Evolutionary conservation across 495 filamentous ascomycete species (phyloP).

Genomic region (Parathielavia appendiculata): DNA sequence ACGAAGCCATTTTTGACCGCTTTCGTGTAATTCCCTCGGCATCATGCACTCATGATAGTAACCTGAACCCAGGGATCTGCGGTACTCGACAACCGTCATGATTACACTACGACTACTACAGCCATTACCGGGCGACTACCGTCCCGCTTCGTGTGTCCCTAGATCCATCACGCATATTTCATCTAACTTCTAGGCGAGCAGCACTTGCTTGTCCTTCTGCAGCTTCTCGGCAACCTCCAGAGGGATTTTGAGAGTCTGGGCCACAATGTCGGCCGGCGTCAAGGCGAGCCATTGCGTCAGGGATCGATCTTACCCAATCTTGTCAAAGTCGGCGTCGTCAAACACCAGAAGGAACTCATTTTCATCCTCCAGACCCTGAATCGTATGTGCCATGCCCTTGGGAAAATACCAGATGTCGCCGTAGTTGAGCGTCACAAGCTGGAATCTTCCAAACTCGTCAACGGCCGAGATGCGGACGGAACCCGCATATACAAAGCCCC

Average conservation of each 20-base stretch:
- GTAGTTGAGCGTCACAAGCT: conserved; percentile 49
- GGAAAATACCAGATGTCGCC: conserved; percentile 42
- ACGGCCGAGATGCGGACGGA: conserved; percentile 54
- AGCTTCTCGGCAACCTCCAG: conserved; percentile 51
- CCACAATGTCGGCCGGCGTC: conserved; percentile 56
- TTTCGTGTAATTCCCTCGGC: too few relatives aligned
- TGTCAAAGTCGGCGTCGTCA: conserved; percentile 55
- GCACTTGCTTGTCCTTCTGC: conserved; percentile 60
- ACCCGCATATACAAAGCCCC: conserved; percentile 58
- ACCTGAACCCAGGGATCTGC: too few relatives aligned
- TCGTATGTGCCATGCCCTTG: conserved; percentile 57
- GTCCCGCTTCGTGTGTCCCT: too few relatives aligned
- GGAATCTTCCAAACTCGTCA: conserved; percentile 53
- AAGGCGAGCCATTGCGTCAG: conserved; percentile 62
- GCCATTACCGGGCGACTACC: too few relatives aligned
- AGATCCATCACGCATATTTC: too few relatives aligned
- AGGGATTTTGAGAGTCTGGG: conserved; percentile 53
- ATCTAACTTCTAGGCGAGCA: conserved; percentile 40
- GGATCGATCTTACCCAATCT: conserved; percentile 37
- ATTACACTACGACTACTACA: too few relatives aligned
- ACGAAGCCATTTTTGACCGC: too few relatives aligned
- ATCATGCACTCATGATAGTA: too few relatives aligned
- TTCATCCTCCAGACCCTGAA: conserved; percentile 53
- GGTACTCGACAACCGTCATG: too few relatives aligned
- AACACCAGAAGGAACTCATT: conserved; percentile 64